A percentile compares a stretch with the other conserved stretches of the same genome.
Evolutionary conservation across 108 stramenopile genomes (phyloP).

Genomic region (Aurantiochytrium sp.): DNA sequence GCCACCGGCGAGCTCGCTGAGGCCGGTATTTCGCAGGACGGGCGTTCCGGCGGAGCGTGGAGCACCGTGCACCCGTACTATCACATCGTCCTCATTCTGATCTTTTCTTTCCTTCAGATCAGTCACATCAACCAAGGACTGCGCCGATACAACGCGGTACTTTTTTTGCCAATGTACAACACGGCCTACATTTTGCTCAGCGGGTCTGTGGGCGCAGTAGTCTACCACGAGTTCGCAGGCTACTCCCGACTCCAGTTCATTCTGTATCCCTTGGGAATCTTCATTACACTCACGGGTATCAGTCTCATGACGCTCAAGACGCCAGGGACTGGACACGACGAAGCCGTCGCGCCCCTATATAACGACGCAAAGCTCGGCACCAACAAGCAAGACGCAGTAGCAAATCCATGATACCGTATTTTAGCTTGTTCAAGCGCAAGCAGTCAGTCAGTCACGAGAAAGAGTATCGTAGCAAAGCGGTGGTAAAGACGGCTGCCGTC

Average conservation of each 20-base stretch:
- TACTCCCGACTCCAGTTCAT: not conserved
- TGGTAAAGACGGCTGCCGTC: too few relatives aligned
- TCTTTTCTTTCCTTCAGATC: not conserved
- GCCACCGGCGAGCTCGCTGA: slow-evolving; percentile 6
- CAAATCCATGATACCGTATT: too few relatives aligned
- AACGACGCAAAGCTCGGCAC: too few relatives aligned
- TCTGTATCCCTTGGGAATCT: not conserved
- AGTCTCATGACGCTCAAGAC: not conserved
- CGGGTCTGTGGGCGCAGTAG: not conserved
- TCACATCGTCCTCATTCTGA: not conserved
- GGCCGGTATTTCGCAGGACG: not conserved
- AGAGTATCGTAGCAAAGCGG: too few relatives aligned
- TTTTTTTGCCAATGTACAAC: not conserved
- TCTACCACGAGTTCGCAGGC: not conserved
- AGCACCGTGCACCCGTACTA: not conserved
- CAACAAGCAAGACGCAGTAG: too few relatives aligned
- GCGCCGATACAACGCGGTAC: not conserved
- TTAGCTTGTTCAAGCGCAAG: too few relatives aligned
- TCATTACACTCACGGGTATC: not conserved
- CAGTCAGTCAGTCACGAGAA: too few relatives aligned
- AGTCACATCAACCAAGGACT: slow-evolving; percentile 26
- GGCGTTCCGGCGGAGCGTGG: not conserved
- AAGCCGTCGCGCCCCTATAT: too few relatives aligned
- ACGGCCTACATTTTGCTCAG: not conserved
- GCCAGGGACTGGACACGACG: not conserved